Base-by-base conservation (phyloP, 768 basidiomycete species). In the Crepidotus variabilis region DNA sequence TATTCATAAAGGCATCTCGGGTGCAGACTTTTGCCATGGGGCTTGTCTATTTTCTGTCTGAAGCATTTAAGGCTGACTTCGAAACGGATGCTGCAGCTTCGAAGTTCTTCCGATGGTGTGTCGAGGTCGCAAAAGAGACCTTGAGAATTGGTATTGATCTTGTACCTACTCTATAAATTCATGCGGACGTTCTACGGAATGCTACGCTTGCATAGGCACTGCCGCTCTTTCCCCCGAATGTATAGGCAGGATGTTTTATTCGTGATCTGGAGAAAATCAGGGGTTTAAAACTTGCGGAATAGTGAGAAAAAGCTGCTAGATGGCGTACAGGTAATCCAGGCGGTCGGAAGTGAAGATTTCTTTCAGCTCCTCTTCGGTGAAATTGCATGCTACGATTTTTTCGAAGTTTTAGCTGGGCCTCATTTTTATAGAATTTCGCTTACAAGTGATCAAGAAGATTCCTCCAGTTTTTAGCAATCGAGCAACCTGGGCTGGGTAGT, bases 371-470 rank as follows among this genome's bases (percentile, higher is more conserved):
- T 85, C 82, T 61, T 90, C 86, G 0, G 92, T 94, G 62, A 92
- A 93, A 65, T 93, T 93, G 64, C 92, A 94, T 1, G 92, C 88
- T 86, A 57, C 1, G 14, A 43, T 43, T 43, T 20, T 18, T 33
- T 22, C 23, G 39, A 20, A 47, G 45, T 34, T 6, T 20, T 22
- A 51, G 23, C 14, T 28, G n/a, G 21, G 32, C 32, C 35, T 34
- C 45, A 50, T 36, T 14, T n/a, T 34, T 21, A 36, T 16, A 6
- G 46, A 39, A 43, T 6, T n/a, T 24, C 5, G 72, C 86, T 63
- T 63, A 91, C 92, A 92, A 34, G 91, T 92, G 46, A 93, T 90
- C 33, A 94, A 73, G 65, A 92, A 90, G 63, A 75, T 70, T 6
- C 86, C 90, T 0, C 85, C 86, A 6, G 84, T 79, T 63, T 80